phyloP scores from a whole-genome alignment of 345 rosid species.

The Brassica juncea region DNA sequence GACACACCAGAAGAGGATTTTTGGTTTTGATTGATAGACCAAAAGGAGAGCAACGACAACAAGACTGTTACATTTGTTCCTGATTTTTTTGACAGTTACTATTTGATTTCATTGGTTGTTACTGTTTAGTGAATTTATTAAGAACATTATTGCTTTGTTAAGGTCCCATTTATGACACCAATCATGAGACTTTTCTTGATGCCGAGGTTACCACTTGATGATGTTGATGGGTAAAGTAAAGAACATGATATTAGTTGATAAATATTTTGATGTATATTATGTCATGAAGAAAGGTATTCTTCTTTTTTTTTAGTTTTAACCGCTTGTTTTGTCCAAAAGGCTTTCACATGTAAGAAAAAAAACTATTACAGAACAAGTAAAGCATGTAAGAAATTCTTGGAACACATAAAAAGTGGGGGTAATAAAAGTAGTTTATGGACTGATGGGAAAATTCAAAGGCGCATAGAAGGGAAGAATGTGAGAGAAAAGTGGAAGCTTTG shows the following conservation, averaged over 20 bases:
- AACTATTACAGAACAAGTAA: not conserved
- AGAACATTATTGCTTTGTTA: conserved; percentile 27
- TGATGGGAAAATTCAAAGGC: conserved; percentile 44
- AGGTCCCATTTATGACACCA: conserved; percentile 12
- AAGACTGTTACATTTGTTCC: conserved; percentile 30
- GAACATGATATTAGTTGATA: too few species aligned
- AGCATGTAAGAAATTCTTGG: not conserved
- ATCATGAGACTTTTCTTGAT: conserved; percentile 1
- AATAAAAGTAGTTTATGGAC: not conserved
- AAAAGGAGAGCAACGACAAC: conserved; percentile 23
- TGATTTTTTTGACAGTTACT: conserved; percentile 24
- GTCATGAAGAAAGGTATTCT: not conserved
- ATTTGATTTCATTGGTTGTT: conserved; percentile 7
- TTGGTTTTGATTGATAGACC: conserved; percentile 28
- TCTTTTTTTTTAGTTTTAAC: not conserved
- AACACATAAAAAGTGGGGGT: not conserved
- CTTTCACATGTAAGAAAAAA: not conserved
- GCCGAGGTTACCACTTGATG: not conserved
- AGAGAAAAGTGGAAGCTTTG: conserved; percentile 50
- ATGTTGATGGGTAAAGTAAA: not conserved
- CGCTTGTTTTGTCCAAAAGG: not conserved
- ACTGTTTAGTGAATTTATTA: conserved; percentile 2
- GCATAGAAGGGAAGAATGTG: conserved; percentile 46
- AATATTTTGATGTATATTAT: not conserved
- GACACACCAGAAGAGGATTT: conserved; percentile 20